Conservation (phyloP, 371 early-diverging fungal genomes). For the Mucor indicus region DNA sequence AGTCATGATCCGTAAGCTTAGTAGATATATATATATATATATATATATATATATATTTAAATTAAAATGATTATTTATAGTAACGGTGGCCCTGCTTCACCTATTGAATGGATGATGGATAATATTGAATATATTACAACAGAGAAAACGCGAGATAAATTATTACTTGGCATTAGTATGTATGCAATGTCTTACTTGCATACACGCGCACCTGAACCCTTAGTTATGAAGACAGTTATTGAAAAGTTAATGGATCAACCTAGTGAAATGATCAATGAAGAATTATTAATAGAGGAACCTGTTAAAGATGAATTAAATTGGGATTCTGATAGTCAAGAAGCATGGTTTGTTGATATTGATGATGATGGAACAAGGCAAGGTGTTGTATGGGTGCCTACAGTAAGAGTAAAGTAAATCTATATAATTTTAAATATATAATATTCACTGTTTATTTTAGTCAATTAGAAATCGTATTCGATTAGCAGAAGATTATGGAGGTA, state of each 20-base stretch:
- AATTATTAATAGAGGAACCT: conserved; percentile 11
- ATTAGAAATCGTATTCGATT: conserved; percentile 43
- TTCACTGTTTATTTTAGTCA: conserved; percentile 26
- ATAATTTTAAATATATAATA: neutral
- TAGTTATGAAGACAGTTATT: conserved; percentile 34
- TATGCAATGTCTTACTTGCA: conserved; percentile 54
- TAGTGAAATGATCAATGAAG: conserved; percentile 1
- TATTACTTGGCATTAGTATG: conserved; percentile 55
- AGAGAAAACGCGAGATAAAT: conserved; percentile 32
- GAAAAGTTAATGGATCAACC: conserved; percentile 26
- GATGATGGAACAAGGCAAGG: conserved; percentile 30
- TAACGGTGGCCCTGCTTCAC: conserved; percentile 53
- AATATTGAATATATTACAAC: conserved; percentile 46
- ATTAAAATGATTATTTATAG: conserved; percentile 6
- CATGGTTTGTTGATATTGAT: conserved; percentile 37
- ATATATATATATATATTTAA: too few species aligned
- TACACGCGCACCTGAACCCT: conserved; percentile 22
- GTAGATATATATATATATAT: neutral
- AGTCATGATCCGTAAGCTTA: conserved; percentile 34
- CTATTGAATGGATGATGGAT: conserved; percentile 56
- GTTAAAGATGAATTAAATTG: conserved; percentile 29
- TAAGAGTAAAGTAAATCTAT: conserved; percentile 23
- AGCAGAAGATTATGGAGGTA: conserved; percentile 55
- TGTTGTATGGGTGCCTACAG: conserved; percentile 54
- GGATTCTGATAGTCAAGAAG: conserved; percentile 48